A percentile compares a stretch with the other conserved stretches of the same genome.
Evolutionary conservation across 2,329 filamentous ascomycete genomes (phyloP).

Genomic region (Ampelomyces quisqualis): DNA sequence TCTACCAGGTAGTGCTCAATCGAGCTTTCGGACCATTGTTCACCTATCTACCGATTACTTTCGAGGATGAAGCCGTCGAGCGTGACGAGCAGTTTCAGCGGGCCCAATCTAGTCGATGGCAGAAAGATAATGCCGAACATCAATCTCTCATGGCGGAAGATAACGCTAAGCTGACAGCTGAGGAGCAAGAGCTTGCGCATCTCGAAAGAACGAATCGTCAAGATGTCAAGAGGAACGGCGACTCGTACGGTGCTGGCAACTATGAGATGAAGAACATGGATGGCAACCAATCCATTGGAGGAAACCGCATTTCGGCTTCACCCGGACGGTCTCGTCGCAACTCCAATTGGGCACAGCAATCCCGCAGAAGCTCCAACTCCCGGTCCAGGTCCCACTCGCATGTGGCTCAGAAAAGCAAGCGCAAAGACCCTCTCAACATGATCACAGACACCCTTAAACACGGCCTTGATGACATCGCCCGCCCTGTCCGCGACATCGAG

Average conservation of each 20-base stretch:
- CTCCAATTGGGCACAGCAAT: constrained; percentile 33
- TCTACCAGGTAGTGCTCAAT: constrained; percentile 82
- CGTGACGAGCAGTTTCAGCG: constrained; percentile 86
- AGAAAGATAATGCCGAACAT: constrained; percentile 55
- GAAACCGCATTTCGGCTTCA: too few relatives aligned
- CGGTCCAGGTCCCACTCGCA: constrained; percentile 28
- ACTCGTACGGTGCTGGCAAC: constrained; percentile 15
- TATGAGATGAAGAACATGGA: constrained; percentile 36
- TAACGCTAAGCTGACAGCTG: constrained; percentile 30
- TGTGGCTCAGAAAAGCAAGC: constrained; percentile 19
- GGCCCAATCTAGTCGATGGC: constrained; percentile 70
- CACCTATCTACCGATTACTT: constrained; percentile 86
- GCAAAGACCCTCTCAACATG: constrained; percentile 30
- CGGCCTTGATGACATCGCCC: constrained; percentile 31
- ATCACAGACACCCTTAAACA: constrained; percentile 30
- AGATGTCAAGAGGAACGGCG: constrained; percentile 11
- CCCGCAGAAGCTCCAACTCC: constrained; percentile 29
- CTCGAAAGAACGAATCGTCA: constrained; percentile 29
- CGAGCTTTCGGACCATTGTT: constrained; percentile 80
- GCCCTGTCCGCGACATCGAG: constrained; percentile 40
- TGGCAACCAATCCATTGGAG: constrained; percentile 6
- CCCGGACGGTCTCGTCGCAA: too few relatives aligned
- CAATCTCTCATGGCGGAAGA: constrained; percentile 42
- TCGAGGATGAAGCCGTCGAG: constrained; percentile 92
- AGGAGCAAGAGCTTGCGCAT: constrained; percentile 37